phyloP scores from a whole-genome alignment of 208 protist species.

The Willaertia magna region DNA sequence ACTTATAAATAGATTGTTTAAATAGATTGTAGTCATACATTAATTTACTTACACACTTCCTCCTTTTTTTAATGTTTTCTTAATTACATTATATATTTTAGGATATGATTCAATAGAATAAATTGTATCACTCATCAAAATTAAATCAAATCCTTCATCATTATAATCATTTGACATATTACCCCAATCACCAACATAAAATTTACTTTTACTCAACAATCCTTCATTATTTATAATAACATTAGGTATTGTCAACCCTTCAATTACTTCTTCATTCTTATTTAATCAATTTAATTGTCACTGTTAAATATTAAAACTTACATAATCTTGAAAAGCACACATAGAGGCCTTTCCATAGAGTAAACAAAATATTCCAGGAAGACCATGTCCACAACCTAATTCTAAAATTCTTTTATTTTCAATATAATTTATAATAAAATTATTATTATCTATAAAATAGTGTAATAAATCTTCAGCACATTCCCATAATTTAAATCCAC shows the following conservation, averaged over 20 bases:
- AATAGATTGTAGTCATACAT: background rate
- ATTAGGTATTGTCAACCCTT: background rate
- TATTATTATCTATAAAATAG: background rate
- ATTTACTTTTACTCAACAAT: background rate
- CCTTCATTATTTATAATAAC: background rate
- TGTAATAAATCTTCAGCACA: background rate
- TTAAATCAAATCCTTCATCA: background rate
- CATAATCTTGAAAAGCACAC: background rate
- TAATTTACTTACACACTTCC: background rate
- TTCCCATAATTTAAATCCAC: conserved; percentile 1
- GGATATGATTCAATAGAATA: background rate
- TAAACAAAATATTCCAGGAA: background rate
- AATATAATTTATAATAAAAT: background rate
- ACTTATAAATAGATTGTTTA: background rate
- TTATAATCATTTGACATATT: background rate
- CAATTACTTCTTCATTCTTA: background rate
- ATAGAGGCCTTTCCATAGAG: background rate
- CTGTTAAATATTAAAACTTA: too few species aligned
- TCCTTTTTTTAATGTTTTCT: background rate
- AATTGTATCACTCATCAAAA: background rate
- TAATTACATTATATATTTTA: background rate
- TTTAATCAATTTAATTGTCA: too few species aligned
- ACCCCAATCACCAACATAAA: background rate
- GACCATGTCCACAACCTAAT: background rate
- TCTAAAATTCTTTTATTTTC: background rate